A percentile compares a stretch with the other conserved stretches of the same genome.
These are phyloP conservation scores for Bocquillonia castaneifolia DNA, from an alignment of 441 rosid species.

Conservation along the genomic window DNA sequence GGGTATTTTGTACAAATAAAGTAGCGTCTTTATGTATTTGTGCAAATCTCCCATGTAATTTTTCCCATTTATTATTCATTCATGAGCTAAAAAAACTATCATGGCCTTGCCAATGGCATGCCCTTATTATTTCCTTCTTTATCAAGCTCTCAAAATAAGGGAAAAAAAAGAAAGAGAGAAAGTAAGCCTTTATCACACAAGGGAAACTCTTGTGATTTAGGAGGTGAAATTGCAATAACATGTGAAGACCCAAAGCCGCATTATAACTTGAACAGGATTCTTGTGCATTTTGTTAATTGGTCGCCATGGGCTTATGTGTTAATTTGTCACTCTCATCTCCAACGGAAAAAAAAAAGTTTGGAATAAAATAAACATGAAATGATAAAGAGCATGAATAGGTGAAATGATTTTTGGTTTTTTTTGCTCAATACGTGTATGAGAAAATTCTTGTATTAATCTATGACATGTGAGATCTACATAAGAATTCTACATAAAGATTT, in stretches of 20 bases:
- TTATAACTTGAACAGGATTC: constrained; percentile 14
- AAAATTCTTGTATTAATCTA: too few species aligned
- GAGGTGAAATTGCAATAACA: constrained; percentile 6
- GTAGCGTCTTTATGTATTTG: too few species aligned
- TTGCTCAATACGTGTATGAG: too few species aligned
- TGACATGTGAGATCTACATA: too few species aligned
- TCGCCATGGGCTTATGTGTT: neutral
- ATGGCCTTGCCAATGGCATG: neutral
- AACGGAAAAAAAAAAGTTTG: neutral
- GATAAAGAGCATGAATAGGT: too few species aligned
- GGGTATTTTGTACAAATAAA: too few species aligned
- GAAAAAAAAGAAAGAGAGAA: neutral
- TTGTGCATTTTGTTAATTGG: constrained; percentile 21
- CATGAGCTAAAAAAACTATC: neutral
- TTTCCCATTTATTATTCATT: neutral
- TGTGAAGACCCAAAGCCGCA: constrained; percentile 24
- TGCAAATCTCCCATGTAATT: too few species aligned
- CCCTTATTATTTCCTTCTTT: neutral
- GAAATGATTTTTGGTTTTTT: too few species aligned
- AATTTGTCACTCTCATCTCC: neutral
- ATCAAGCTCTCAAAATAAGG: neutral
- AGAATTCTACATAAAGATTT: too few species aligned
- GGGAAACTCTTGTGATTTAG: constrained; percentile 14
- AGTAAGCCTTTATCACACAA: neutral
- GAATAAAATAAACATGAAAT: too few species aligned